Evolutionary conservation across 1,139 yeast genomes (phyloP), one percentile per base, ranked within the genome.

Genomic region (Candida sp.): DNA sequence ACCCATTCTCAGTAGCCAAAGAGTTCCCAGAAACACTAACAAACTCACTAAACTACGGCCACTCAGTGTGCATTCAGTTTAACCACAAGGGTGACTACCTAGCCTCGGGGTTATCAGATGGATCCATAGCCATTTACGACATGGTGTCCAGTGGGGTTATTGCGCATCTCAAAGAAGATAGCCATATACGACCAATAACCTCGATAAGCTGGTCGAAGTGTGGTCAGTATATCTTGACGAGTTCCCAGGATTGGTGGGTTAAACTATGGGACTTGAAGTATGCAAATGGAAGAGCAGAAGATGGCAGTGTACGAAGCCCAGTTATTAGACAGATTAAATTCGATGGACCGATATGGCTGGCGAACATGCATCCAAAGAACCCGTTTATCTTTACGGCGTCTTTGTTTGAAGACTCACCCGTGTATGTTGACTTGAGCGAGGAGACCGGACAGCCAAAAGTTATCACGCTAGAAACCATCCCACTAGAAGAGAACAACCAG

Each of bases 1-100:
- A 93, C 67, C 98, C 98, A 3, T 91, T 92, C 67, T 86, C 96
- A 5, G 92, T 93, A 37, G 88, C 96, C 11, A 93, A 91, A 63
- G 99, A 93, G 65, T 93, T 84, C 62, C 99, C 99, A 0, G 97
- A 93, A 58, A 80, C 88, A 1, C 78, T 91, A 27, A 81, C 89
- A 2, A 84, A 83, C 54, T 84, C 93, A 0, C 72, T 91, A 46
- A 72, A 65, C 37, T 77, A 80, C 67, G 91, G 96, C 0, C 93
- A 88, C 59, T 83, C 96, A 1, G 89, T 91, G 6, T 83, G 85
- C 49, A 78, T 93, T 44, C 84, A 83, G 61, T 90, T 87, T 73
- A 90, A 85, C 60, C 73, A 80, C 11, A 83, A 84, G 49, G 98
- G 98, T 3, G 97, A 91, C 65, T 93, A 93, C 63, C 71, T 93